Evolutionary conservation across 208 protist species (phyloP), one percentile per base, ranked within the genome.

Genomic region (Leishmania major): DNA sequence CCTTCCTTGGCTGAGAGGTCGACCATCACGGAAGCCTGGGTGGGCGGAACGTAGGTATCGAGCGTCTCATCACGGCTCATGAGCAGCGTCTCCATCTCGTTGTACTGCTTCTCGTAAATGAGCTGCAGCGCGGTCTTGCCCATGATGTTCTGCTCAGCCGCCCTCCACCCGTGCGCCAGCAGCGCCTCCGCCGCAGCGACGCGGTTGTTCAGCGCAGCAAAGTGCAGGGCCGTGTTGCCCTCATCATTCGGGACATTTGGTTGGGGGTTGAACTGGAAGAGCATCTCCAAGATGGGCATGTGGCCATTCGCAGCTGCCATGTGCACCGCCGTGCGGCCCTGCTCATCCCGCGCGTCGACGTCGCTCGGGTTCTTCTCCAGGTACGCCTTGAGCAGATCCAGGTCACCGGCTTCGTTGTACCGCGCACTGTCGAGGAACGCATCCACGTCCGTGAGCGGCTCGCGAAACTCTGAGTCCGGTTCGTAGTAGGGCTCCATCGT

Each of bases 251-350:
- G 78, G 31, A 92, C 72, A 86, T 98, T 90, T 2, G 90, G 89
- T 28, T 78, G 71, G 15, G 94, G 92, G 60, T 82, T 75, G 77
- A 93, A 96, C 40, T 81, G 76, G 40, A 94, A 88, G 19, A 98
- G 89, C 82, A 93, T 90, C 76, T 95, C 86, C 13, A 98, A 80
- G 11, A 96, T 88, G 6, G 75, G 67, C 84, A 93, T 87, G 84
- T 96, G 95, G 15, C 93, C 94, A 81, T 97, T 96, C 47, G 94
- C 94, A 15, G 95, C 93, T 0, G 95, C 95, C 89, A 96, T 93
- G 88, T 97, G 94, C 35, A 97, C 84, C 17, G 93, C 94, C 3
- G 95, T 97, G 51, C 93, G 92, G 35, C 94, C 91, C 79, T 96
- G 92, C 22, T 89, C 81, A 74, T 97, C 95, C 28, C 77, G 81